Base-by-base conservation (phyloP, 2,329 filamentous ascomycete species). In the Trichoderma sp. region DNA sequence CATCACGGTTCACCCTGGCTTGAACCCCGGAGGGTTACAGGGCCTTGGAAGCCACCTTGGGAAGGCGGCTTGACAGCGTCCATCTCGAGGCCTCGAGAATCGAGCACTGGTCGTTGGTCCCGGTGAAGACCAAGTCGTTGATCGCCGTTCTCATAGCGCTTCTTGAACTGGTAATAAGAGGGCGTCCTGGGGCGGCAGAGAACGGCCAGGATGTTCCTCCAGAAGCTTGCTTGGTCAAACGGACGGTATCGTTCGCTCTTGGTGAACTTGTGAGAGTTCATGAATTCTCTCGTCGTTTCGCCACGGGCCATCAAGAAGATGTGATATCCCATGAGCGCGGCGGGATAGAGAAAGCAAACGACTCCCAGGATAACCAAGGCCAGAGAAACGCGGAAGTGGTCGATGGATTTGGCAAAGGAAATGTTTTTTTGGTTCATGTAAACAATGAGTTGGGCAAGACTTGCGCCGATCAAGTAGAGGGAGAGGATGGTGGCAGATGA, bases 271-370 rank as follows among this genome's bases (percentile, higher is more conserved):
- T 98, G 95, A 5, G 94, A 95, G 85, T 97, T 98, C 78, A 99
- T 91, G 83, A 98, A 98, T 84, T 99, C 97, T 79, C 97, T 90
- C 1, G 97, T 99, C 0, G 96, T 99, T 86, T 99, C 96, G 66
- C 96, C 97, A 38, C 96, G 90, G 7, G 91, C 93, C 86, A 97
- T 95, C 60, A 99, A 88, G 85, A 97, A 98, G 64, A 98, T 82
- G 84, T 99, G 97, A 83, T 99, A 99, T 27, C 90, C 90, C 87
- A 92, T 94, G 6, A 99, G 87, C 60, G 95, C 94, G 56, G 92
- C 90, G 0, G 96, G 96, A 83, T 99, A 99, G 6, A 92, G 88
- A 56, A 93, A 90, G 1, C 89, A 91, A 56, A 99, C 78, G 63
- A 95, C 85, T 9, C 92, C 93, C 81, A 97, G 97, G 71, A 98